These are phyloP conservation scores for Euphorbia celastroides DNA, from an alignment of 441 rosid species.

Conservation along the genomic window DNA sequence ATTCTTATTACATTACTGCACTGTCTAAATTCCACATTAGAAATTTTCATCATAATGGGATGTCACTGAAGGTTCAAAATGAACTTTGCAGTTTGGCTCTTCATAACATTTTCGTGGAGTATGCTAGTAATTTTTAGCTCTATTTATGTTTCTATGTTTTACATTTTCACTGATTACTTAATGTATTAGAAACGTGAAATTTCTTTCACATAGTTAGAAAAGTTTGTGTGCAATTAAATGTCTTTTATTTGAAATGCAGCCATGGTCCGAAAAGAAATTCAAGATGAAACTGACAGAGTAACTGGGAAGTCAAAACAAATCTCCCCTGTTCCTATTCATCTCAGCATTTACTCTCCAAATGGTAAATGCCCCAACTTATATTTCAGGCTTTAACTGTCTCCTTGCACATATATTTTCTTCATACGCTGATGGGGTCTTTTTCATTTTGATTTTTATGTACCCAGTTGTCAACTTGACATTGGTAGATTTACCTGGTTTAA, in stretches of 20 bases:
- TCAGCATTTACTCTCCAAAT: constrained; percentile 71
- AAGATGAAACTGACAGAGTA: constrained; percentile 76
- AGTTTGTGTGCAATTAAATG: neutral
- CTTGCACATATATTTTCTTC: neutral
- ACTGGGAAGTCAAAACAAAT: constrained; percentile 75
- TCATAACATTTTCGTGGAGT: neutral
- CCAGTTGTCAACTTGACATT: constrained; percentile 80
- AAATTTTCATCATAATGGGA: neutral
- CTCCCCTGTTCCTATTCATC: constrained; percentile 76
- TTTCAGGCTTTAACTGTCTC: neutral
- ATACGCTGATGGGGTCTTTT: neutral
- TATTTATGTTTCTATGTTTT: neutral
- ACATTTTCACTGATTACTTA: neutral
- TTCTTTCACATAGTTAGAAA: neutral
- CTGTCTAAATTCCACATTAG: neutral
- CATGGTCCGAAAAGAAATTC: constrained; percentile 68
- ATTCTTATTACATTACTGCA: neutral
- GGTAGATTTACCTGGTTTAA: constrained; percentile 80
- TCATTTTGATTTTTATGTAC: constrained; percentile 1
- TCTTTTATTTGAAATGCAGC: constrained; percentile 37
- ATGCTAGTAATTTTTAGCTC: neutral
- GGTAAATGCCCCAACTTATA: constrained; percentile 33
- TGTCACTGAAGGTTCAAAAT: neutral
- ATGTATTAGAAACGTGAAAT: neutral
- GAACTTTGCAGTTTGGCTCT: neutral